phyloP scores from a whole-genome alignment of 352 stramenopile genomes.

The Globisporangium ultimum region DNA sequence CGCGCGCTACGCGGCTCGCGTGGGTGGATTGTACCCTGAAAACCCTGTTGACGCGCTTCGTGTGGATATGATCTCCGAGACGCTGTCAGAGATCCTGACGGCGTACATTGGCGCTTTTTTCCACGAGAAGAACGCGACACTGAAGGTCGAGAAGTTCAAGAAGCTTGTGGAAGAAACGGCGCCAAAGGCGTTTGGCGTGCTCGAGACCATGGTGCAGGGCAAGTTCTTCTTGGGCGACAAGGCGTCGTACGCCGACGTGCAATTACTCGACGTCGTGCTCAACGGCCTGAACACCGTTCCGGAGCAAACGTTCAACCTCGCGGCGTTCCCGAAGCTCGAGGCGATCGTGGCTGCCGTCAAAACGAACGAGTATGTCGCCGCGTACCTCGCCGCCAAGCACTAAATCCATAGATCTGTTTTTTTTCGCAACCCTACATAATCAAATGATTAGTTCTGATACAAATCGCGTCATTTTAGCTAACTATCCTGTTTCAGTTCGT shows the following conservation, averaged over 20 bases:
- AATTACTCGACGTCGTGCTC: conserved; percentile 43
- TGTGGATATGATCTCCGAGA: conserved; percentile 49
- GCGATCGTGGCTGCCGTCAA: conserved; percentile 31
- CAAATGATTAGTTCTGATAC: no score
- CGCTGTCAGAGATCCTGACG: conserved; percentile 32
- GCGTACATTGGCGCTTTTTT: conserved; percentile 28
- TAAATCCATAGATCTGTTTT: no score
- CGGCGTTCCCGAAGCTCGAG: conserved; percentile 45
- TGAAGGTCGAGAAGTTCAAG: conserved; percentile 35
- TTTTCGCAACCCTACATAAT: no score
- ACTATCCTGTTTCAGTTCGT: no score
- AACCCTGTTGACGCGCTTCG: conserved; percentile 48
- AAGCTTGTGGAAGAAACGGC: conserved; percentile 22
- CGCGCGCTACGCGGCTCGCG: conserved; percentile 46
- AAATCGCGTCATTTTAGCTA: no score
- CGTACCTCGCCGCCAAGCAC: conserved; percentile 15
- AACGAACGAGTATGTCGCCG: conserved; percentile 28
- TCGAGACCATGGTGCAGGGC: conserved; percentile 26
- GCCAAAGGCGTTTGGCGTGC: conserved; percentile 15
- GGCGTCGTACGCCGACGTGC: conserved; percentile 44
- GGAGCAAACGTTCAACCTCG: conserved; percentile 15
- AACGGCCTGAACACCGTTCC: conserved; percentile 27
- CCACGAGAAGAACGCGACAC: conserved; percentile 27
- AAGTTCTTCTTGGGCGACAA: conserved; percentile 53
- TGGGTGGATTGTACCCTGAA: conserved; percentile 57